These are phyloP conservation scores for Epichloe bromicola DNA, from an alignment of 2,329 filamentous ascomycete genomes.

Conservation along the genomic window DNA sequence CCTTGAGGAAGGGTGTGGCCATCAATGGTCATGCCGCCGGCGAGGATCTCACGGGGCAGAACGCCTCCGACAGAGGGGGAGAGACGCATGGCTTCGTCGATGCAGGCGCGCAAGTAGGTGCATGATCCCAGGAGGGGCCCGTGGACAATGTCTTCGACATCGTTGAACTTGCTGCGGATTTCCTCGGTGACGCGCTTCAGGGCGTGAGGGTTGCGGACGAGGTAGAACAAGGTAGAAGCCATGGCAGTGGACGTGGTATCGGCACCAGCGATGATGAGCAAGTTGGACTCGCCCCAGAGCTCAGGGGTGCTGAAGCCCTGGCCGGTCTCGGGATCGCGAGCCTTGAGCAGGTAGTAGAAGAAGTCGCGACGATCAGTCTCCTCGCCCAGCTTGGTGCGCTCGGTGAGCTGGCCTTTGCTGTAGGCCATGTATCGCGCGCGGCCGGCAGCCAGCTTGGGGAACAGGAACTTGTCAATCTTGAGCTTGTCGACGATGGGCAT, in stretches of 20 bases:
- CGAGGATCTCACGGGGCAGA: slow-evolving; percentile 44
- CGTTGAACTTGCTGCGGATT: slow-evolving; percentile 36
- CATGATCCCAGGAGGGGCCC: slow-evolving; percentile 36
- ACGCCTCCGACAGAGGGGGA: slow-evolving; percentile 48
- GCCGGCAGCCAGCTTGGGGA: slow-evolving; percentile 52
- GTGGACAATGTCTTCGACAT: slow-evolving; percentile 42
- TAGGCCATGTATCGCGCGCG: slow-evolving; percentile 60
- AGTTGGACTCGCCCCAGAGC: slow-evolving; percentile 58
- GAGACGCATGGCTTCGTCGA: slow-evolving; percentile 53
- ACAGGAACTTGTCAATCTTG: slow-evolving; percentile 53
- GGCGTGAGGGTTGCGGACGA: slow-evolving; percentile 37
- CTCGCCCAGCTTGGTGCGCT: slow-evolving; percentile 53
- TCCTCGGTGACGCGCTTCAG: slow-evolving; percentile 36
- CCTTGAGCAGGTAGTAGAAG: slow-evolving; percentile 62
- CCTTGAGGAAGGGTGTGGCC: slow-evolving; percentile 42
- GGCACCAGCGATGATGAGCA: slow-evolving; percentile 58
- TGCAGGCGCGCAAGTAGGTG: slow-evolving; percentile 48
- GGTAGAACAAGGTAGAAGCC: slow-evolving; percentile 50
- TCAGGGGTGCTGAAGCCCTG: slow-evolving; percentile 51
- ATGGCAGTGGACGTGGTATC: slow-evolving; percentile 60
- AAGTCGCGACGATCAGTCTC: slow-evolving; percentile 59
- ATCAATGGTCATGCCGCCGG: slow-evolving; percentile 41
- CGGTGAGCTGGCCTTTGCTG: slow-evolving; percentile 51
- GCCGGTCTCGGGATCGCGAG: slow-evolving; percentile 58
- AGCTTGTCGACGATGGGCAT: slow-evolving; percentile 57